Evolutionary conservation across 1,284 basidiomycete genomes (phyloP).

Genomic region (Agaricales sp.): DNA sequence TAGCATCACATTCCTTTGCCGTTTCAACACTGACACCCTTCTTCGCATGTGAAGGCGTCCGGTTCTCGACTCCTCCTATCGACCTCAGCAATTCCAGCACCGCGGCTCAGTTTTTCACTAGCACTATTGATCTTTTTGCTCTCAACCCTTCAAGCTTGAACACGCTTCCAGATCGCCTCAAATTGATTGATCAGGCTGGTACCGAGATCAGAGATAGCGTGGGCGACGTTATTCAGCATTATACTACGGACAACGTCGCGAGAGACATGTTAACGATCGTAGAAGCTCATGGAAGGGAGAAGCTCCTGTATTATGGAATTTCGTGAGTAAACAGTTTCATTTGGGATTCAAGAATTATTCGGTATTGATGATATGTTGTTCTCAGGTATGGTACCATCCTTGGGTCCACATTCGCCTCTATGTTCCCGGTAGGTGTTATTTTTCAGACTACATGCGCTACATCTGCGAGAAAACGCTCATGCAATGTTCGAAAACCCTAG

Average conservation of each 20-base stretch:
- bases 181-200: not conserved
- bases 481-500: constrained; percentile 18
- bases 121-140: not conserved
- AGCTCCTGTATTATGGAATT: constrained; percentile 43
- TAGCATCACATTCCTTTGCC: constrained; percentile 3
- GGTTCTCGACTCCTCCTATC: not conserved
- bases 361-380: not conserved
- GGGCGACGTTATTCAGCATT: constrained; percentile 12
- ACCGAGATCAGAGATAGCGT: not conserved
- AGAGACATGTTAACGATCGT: constrained; percentile 9
- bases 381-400: constrained; percentile 35
- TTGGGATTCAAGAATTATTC: no score
- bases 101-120: not conserved
- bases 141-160: not conserved
- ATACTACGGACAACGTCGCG: constrained; percentile 15
- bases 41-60: not conserved
- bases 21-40: not conserved
- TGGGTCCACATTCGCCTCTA: constrained; percentile 34
- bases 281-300: constrained; percentile 30
- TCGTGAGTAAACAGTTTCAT: constrained; percentile 30
- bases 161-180: not conserved
- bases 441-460: constrained; percentile 24
- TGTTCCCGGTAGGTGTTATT: constrained; percentile 40
- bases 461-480: no score
- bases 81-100: not conserved